Evolutionary conservation across 768 basidiomycete species (phyloP).

Genomic region (Clavaria fumosa): DNA sequence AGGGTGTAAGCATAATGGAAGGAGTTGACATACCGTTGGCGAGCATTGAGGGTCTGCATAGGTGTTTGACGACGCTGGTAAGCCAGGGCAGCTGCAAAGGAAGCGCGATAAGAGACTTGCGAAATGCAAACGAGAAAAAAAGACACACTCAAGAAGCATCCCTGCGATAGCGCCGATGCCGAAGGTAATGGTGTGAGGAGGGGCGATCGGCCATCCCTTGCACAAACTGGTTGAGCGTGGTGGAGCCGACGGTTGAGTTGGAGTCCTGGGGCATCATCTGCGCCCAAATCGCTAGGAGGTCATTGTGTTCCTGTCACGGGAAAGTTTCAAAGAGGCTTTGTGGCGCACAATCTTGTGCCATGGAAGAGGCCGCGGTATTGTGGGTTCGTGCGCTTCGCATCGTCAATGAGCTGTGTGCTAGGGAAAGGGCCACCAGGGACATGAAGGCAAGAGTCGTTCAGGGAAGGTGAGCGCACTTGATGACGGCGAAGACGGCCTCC

Average conservation of each 20-base stretch:
- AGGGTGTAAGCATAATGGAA: slow-evolving; percentile 95
- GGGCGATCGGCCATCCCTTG: slow-evolving; percentile 63
- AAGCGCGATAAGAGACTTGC: slow-evolving; percentile 15
- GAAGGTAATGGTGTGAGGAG: slow-evolving; percentile 84
- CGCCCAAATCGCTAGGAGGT: too few species aligned
- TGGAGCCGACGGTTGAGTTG: slow-evolving; percentile 92
- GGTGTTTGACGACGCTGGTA: slow-evolving; percentile 88
- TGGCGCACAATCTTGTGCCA: slow-evolving; percentile 58
- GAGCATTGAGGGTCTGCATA: slow-evolving; percentile 87
- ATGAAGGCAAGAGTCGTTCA: neutral
- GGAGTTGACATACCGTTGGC: slow-evolving; percentile 75
- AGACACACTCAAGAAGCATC: slow-evolving; percentile 84
- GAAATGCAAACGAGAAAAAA: slow-evolving; percentile 82
- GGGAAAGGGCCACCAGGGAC: neutral
- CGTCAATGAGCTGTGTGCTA: slow-evolving; percentile 95
- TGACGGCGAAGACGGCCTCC: slow-evolving; percentile 89
- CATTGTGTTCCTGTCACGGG: too few species aligned
- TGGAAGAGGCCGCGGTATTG: slow-evolving; percentile 79
- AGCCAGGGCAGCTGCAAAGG: neutral
- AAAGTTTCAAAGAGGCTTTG: too few species aligned
- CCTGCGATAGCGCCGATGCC: slow-evolving; percentile 90
- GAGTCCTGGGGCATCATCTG: slow-evolving; percentile 99
- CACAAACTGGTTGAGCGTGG: slow-evolving; percentile 86
- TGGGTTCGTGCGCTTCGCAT: slow-evolving; percentile 72
- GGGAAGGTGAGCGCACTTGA: slow-evolving; percentile 96